Evolutionary conservation across 176 grass and related monocot genomes (phyloP).

Genomic region (Bolboschoenus planiculmis): DNA sequence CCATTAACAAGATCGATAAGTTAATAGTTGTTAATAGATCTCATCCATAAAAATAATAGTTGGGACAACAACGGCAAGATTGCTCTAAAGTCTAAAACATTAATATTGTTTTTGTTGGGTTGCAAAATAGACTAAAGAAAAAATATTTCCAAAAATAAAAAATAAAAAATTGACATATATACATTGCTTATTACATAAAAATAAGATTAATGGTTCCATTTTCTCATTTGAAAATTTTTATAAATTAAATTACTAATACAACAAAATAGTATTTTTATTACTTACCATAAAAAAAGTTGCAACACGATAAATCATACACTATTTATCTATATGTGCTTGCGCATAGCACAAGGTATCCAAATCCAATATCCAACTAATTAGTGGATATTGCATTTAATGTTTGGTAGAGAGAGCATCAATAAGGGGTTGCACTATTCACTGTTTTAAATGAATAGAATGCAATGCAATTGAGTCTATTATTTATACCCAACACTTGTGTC

Average conservation of each 20-base stretch:
- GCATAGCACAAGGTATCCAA: not conserved
- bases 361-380: conserved; percentile 7
- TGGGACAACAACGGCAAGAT: too few species aligned
- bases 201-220: not conserved
- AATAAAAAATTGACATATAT: not conserved
- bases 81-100: too few species aligned
- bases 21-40: too few species aligned
- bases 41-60: too few species aligned
- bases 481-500: too few species aligned
- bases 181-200: not conserved
- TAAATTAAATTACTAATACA: too few species aligned
- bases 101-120: too few species aligned
- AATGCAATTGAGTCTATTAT: not conserved
- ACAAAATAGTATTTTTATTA: too few species aligned
- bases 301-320: not conserved
- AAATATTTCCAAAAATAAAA: not conserved
- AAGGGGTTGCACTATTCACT: too few species aligned
- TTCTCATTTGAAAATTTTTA: not conserved
- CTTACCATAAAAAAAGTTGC: too few species aligned
- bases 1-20: too few species aligned
- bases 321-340: not conserved
- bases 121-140: not conserved
- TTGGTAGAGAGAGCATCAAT: not conserved
- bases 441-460: not conserved
- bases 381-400: not conserved